Evolutionary conservation across 768 basidiomycete species (phyloP), one percentile per base, ranked within the genome.

Genomic region (Wakefieldia striispora): DNA sequence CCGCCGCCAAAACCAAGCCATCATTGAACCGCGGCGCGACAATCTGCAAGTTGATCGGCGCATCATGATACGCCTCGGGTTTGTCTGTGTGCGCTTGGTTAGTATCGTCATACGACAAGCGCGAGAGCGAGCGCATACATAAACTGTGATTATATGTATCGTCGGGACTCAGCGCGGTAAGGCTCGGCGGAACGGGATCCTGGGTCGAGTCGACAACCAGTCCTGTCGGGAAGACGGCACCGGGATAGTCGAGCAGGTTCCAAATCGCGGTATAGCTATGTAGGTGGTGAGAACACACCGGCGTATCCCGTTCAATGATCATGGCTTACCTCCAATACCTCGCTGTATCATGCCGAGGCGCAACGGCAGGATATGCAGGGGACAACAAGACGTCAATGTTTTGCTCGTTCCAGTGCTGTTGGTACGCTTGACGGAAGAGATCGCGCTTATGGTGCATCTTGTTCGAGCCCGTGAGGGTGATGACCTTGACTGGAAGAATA

Each of bases 191-290:
- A 17, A 49, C 13, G 19, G 42, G 14, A 24, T 71, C 70, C 6
- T 65, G 4, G 2, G 55, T 34, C 35, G 70, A 57, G 47, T 70
- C 61, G 40, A 49, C 54, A 14, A 50, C 34, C 21, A 70, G 63
- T n/a, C 75, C 73, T 17, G 71, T 73, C 8, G 75, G 77, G 61
- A 78, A 73, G 5, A 75, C 71, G 3, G 67, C 70, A 1, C 69
- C 68, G 0, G 76, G 70, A 44, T 72, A 76, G 57, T 79, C 77
- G 13, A 70, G 57, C 14, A 78, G 54, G 49, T 79, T 79, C 66
- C 70, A 74, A 19, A 72, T 55, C 11, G 63, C 68, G 0, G 75
- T 74, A 47, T 75, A 76, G 6, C 72, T 72, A 37, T 29, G 29
- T 10, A 2, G 29, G 13, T 29, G 12, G 12, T 29, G 29, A 29